phyloP scores from a whole-genome alignment of 495 filamentous ascomycete genomes.

The Pseudoneurospora amorphoporcata region DNA sequence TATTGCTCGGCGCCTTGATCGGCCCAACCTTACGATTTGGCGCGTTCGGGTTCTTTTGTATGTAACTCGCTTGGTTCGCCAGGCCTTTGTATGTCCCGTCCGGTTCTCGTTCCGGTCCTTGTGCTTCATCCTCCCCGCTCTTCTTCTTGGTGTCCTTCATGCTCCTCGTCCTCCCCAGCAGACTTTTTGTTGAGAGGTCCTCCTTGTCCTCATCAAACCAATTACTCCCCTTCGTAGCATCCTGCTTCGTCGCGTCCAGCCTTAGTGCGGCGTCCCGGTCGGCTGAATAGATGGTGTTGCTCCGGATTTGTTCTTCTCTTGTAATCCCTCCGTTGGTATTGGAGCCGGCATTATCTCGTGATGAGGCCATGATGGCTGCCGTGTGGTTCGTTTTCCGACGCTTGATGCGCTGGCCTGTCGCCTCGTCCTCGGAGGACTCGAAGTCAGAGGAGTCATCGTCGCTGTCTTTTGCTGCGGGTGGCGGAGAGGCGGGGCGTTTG shows the following conservation, averaged over 20 bases:
- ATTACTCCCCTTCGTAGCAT: slow-evolving; percentile 87
- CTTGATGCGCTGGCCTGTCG: slow-evolving; percentile 59
- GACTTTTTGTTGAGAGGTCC: slow-evolving; percentile 46
- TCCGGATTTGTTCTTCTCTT: slow-evolving; percentile 11
- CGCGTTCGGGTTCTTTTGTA: slow-evolving; percentile 75
- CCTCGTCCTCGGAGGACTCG: slow-evolving; percentile 68
- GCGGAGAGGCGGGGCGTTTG: slow-evolving; percentile 76
- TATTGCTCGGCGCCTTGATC: slow-evolving; percentile 79
- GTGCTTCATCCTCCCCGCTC: neutral
- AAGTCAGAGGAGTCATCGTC: slow-evolving; percentile 47
- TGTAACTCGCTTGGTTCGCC: slow-evolving; percentile 60
- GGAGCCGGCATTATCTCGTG: slow-evolving; percentile 31
- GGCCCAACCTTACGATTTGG: slow-evolving; percentile 66
- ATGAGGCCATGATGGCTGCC: slow-evolving; percentile 44
- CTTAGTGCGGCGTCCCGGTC: slow-evolving; percentile 47
- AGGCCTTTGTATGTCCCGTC: slow-evolving; percentile 72
- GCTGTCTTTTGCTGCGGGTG: slow-evolving; percentile 49
- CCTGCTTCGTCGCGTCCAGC: slow-evolving; percentile 55
- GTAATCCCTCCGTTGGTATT: slow-evolving; percentile 12
- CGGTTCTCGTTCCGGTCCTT: slow-evolving; percentile 6
- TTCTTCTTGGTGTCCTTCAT: slow-evolving; percentile 8
- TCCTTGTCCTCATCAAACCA: slow-evolving; percentile 68
- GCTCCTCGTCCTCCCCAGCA: slow-evolving; percentile 53
- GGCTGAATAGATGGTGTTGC: slow-evolving; percentile 48
- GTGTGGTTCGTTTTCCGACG: slow-evolving; percentile 54